phyloP scores from a whole-genome alignment of 1,284 basidiomycete species.

The Rhodotorula mucilaginosa region DNA sequence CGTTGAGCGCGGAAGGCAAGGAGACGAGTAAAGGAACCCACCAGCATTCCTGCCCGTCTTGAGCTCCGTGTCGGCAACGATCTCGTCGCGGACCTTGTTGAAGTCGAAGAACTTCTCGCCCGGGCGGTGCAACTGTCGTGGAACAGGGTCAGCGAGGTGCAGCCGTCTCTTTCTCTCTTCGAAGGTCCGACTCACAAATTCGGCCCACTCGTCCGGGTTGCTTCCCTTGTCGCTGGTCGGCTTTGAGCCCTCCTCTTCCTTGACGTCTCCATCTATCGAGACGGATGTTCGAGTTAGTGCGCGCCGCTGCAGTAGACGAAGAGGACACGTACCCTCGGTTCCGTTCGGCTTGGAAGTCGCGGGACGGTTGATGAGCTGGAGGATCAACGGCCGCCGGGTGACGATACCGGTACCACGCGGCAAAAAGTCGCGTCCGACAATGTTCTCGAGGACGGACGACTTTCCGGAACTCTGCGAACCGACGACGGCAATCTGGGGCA shows the following conservation, averaged over 20 bases:
- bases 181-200: conserved; percentile 66
- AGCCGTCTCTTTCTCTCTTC: too few species aligned
- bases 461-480: conserved; percentile 57
- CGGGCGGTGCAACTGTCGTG: conserved; percentile 59
- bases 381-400: conserved; percentile 73
- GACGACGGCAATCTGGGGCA: conserved; percentile 58
- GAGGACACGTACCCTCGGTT: conserved; percentile 9
- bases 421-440: conserved; percentile 93
- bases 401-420: conserved; percentile 96
- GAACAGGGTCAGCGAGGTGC: too few species aligned
- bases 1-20: background rate
- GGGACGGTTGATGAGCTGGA: conserved; percentile 88
- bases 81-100: conserved; percentile 92
- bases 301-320: background rate
- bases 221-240: conserved; percentile 56
- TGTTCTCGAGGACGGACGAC: conserved; percentile 68
- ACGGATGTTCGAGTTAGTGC: background rate
- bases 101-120: conserved; percentile 98
- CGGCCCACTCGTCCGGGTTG: conserved; percentile 95
- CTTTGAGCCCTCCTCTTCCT: conserved; percentile 23
- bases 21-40: conserved; percentile 41
- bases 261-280: background rate
- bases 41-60: conserved; percentile 95
- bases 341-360: conserved; percentile 36
- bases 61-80: conserved; percentile 91